Evolutionary conservation across 139 green algal species (phyloP).

Genomic region (Chlorella sorokiniana): DNA sequence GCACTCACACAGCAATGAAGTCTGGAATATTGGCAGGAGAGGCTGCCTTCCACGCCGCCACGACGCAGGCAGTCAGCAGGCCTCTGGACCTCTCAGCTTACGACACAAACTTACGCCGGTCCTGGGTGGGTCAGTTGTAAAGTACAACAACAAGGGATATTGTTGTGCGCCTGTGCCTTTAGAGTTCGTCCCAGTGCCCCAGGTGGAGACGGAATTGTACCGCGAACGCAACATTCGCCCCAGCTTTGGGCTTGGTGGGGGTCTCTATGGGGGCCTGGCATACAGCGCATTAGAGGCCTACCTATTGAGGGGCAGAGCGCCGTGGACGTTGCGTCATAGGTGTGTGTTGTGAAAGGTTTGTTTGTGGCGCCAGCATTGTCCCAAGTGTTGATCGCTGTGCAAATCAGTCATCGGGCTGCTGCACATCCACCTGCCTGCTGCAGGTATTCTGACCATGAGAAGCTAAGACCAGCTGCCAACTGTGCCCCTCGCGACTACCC

Average conservation of each 20-base stretch:
- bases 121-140: slow-evolving; percentile 60
- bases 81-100: slow-evolving; percentile 66
- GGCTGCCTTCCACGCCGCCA: slow-evolving; percentile 56
- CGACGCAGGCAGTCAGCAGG: background rate
- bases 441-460: slow-evolving; percentile 69
- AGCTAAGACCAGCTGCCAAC: slow-evolving; percentile 50
- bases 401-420: too few species aligned
- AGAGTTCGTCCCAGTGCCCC: background rate
- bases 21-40: slow-evolving; percentile 89
- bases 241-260: slow-evolving; percentile 54
- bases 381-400: too few species aligned
- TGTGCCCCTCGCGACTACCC: slow-evolving; percentile 71
- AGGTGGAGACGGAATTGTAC: slow-evolving; percentile 61
- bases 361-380: too few species aligned
- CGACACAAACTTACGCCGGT: slow-evolving; percentile 52
- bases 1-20: slow-evolving; percentile 94
- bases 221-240: slow-evolving; percentile 84
- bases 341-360: too few species aligned
- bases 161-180: background rate
- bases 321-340: slow-evolving; percentile 87
- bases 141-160: background rate
- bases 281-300: slow-evolving; percentile 79
- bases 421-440: background rate
- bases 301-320: slow-evolving; percentile 74
- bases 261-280: slow-evolving; percentile 66